Evolutionary conservation across 2,329 filamentous ascomycete species (phyloP), one percentile per base, ranked within the genome.

Genomic region (Diplodia scrobiculata): DNA sequence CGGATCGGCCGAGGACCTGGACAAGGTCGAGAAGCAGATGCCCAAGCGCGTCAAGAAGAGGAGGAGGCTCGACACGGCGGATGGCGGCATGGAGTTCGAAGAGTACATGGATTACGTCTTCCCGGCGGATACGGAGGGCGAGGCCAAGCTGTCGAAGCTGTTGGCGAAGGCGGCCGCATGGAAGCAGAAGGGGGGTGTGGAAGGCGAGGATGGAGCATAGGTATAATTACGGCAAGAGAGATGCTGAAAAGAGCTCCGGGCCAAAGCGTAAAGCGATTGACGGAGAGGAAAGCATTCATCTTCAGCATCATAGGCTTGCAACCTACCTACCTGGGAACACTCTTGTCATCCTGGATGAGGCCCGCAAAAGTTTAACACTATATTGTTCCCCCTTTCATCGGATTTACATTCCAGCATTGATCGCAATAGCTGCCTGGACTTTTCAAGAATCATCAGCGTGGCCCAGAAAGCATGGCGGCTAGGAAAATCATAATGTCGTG

Each of bases 41-140:
- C 95, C 95, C 38, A 86, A 93, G 70, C 89, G 89, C 79, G 91
- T 91, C 74, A 98, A 97, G 88, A 94, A 95, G 84, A 85, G 92
- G 74, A 89, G 95, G 78, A 92, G 88, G 84, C 79, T 97, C 77
- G 93, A 96, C 75, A 94, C 97, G 79, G 93, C 95, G 76, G 64
- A 66, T n/a, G 65, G 65, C 13, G 65, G 58, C 27, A 63, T 62
- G 55, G 89, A 87, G 45, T 97, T 92, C 81, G 92, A 99, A 83
- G 95, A 99, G 81, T 98, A 97, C 78, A 87, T 95, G 80, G 95
- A 98, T 77, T 98, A 96, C 73, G 87, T 99, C 38, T 99, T 99
- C 86, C 95, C 95, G 0, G 92, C 91, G 4, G 95, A 98, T 80
- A 93, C 97, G 77, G 87, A 91, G 80, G 89, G 91, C 75, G 89